Conservation (phyloP, 2,329 filamentous ascomycete species). For the Aspergillus japonicus region DNA sequence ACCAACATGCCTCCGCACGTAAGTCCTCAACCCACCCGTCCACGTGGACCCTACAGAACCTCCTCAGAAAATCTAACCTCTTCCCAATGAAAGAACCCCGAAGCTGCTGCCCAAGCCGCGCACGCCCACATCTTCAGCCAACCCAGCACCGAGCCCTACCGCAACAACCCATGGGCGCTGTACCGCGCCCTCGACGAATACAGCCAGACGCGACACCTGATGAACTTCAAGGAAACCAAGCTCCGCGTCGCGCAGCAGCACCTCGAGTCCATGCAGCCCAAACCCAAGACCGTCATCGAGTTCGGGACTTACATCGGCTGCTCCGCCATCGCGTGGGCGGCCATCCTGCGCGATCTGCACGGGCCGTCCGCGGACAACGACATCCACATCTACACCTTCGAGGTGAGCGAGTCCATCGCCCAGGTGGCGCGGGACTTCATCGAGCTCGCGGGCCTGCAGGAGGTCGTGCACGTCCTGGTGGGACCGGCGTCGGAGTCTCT, state of each 20-base stretch:
- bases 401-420: slow-evolving; percentile 34
- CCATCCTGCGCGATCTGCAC: slow-evolving; percentile 26
- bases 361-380: slow-evolving; percentile 16
- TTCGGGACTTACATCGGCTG: slow-evolving; percentile 40
- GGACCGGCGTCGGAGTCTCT: slow-evolving; percentile 33
- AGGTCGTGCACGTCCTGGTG: slow-evolving; percentile 35
- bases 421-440: slow-evolving; percentile 33
- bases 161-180: slow-evolving; percentile 30
- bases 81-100: background rate
- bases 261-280: slow-evolving; percentile 22
- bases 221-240: slow-evolving; percentile 35
- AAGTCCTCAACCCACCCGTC: background rate
- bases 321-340: slow-evolving; percentile 35
- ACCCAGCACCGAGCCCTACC: slow-evolving; percentile 11
- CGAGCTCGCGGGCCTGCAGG: slow-evolving; percentile 34
- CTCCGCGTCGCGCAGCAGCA: slow-evolving; percentile 22
- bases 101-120: slow-evolving; percentile 11
- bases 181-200: slow-evolving; percentile 34
- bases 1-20: background rate
- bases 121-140: slow-evolving; percentile 24
- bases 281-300: slow-evolving; percentile 37
- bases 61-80: background rate
- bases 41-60: background rate
- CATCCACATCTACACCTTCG: slow-evolving; percentile 36
- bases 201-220: slow-evolving; percentile 29